Evolutionary conservation across 306 rosid genomes (phyloP), one percentile per base, ranked within the genome.

Genomic region (Lathyrus oleraceus): DNA sequence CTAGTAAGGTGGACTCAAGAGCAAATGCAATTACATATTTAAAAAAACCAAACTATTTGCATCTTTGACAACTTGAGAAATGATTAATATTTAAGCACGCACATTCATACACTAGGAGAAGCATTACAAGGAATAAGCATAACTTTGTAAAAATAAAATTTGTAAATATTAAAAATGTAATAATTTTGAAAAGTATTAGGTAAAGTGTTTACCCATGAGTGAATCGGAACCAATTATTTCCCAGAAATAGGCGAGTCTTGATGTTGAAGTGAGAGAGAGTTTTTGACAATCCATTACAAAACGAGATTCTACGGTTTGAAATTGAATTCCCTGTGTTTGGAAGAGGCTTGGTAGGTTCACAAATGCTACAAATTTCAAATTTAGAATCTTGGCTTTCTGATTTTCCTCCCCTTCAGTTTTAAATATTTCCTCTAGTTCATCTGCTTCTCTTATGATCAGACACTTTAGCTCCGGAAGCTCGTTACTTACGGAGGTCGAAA

Each of bases 341-440:
- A 0, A 7, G 17, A 61, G 71, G 38, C 16, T 49, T 47, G 70
- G 71, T 35, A 76, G 70, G 2, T 39, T 11, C 1, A 2, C 9
- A 61, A 60, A 23, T 8, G 1, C 10, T 5, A 56, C 38, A 6
- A 9, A 0, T 11, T 16, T 25, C 3, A 75, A 27, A 28, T 69
- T 36, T 38, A 59, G 65, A 17, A 61, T 42, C 35, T 45, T 38
- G 13, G 61, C 65, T 10, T 60, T 61, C 0, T 38, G 36, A 36
- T 12, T 32, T 32, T 32, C 38, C 12, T 38, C 61, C 16, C 39
- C 12, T 54, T 39, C 39, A 8, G 8, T 3, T 20, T 1, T 15
- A 5, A 69, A 76, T 0, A 76, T 52, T 49, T 76, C 47, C 49
- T 36, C 15, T 3, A 76, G 20, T 13, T 61, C 57, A 15, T 32